A percentile compares a stretch with the other conserved stretches of the same genome.
These are phyloP conservation scores for Stephanodiscus triporus DNA, from an alignment of 108 stramenopile genomes.

Conservation along the genomic window DNA sequence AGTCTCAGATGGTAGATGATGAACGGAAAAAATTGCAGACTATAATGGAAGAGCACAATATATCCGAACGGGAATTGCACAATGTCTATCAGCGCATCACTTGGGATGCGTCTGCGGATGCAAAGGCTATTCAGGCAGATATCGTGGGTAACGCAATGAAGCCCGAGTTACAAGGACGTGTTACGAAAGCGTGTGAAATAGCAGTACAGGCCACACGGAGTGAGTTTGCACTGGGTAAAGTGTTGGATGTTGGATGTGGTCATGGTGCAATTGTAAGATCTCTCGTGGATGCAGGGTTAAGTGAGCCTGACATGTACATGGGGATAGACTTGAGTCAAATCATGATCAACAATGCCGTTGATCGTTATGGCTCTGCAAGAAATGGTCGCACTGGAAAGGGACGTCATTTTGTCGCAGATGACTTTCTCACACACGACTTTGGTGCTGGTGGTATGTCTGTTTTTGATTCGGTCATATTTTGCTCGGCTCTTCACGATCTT, in stretches of 20 bases:
- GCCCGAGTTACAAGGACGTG: conserved; percentile 46
- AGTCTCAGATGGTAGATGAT: conserved; percentile 48
- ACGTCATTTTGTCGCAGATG: conserved; percentile 39
- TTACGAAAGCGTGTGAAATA: conserved; percentile 54
- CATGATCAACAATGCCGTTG: conserved; percentile 71
- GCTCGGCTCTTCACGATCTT: conserved; percentile 70
- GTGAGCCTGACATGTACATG: conserved; percentile 49
- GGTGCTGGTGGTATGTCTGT: conserved; percentile 11
- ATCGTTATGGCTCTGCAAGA: conserved; percentile 39
- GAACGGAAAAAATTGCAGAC: conserved; percentile 50
- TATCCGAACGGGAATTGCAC: conserved; percentile 59
- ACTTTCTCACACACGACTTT: conserved; percentile 62
- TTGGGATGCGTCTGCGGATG: conserved; percentile 84
- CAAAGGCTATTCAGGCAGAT: conserved; percentile 63
- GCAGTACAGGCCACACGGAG: conserved; percentile 51
- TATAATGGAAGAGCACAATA: conserved; percentile 42
- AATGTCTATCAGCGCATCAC: conserved; percentile 67
- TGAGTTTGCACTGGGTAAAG: conserved; percentile 25
- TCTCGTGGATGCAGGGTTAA: conserved; percentile 55
- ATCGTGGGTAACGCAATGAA: conserved; percentile 64
- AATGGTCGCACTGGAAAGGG: conserved; percentile 44
- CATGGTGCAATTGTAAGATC: conserved; percentile 66
- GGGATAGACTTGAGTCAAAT: conserved; percentile 74
- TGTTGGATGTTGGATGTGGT: conserved; percentile 78
- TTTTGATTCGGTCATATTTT: conserved; percentile 71